phyloP scores from a whole-genome alignment of 257 asterid species.

The Cinchona pubescens region DNA sequence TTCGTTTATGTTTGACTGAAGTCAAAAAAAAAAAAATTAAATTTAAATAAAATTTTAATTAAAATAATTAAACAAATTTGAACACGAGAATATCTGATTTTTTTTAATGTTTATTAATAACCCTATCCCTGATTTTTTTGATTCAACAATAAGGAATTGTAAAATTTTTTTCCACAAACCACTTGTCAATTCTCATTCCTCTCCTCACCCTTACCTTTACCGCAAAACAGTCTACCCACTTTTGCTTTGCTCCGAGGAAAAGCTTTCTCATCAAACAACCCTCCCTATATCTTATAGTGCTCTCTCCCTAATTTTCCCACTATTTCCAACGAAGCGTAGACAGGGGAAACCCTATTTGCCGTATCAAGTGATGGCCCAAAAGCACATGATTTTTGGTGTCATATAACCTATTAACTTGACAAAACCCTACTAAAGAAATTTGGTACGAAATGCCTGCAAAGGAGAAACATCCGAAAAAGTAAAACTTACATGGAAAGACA shows the following conservation, averaged over 20 bases:
- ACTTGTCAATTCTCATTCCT: background rate
- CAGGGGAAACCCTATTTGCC: constrained; percentile 8
- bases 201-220: background rate
- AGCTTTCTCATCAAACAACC: background rate
- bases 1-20: too few species aligned
- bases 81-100: too few species aligned
- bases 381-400: constrained; percentile 21
- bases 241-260: constrained; percentile 5
- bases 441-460: constrained; percentile 5
- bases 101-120: too few species aligned
- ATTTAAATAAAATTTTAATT: too few species aligned
- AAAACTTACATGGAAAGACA: constrained; percentile 15
- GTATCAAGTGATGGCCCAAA: constrained; percentile 9
- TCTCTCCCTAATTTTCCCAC: background rate
- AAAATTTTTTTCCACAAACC: background rate
- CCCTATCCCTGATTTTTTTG: too few species aligned
- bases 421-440: constrained; percentile 14
- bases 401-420: background rate
- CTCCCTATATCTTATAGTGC: background rate
- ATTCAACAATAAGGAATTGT: too few species aligned
- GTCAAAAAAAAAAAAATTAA: too few species aligned
- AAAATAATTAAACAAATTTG: too few species aligned
- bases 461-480: constrained; percentile 18
- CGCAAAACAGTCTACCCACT: background rate
- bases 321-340: background rate